Evolutionary conservation across 768 basidiomycete species (phyloP).

Genomic region (Tremella yokohamensis): DNA sequence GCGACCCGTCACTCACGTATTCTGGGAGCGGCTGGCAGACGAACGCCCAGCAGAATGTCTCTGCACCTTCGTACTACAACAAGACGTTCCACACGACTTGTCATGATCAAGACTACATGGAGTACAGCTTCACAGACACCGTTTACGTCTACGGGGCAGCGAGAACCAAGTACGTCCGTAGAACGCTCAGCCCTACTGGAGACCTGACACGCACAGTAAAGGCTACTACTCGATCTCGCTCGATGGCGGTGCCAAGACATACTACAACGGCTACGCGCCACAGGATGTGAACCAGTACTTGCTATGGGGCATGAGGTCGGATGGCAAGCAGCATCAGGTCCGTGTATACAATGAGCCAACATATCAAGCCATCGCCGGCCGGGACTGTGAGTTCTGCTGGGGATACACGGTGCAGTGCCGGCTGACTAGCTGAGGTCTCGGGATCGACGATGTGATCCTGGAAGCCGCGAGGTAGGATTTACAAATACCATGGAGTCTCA

Average conservation of each 20-base stretch:
- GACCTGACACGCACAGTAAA: neutral
- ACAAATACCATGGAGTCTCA: no score
- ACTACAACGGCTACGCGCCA: constrained; percentile 2
- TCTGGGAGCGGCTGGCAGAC: neutral
- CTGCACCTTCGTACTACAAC: neutral
- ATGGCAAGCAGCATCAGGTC: neutral
- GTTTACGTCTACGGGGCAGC: neutral
- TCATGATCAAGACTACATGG: constrained; percentile 1
- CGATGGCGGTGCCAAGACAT: neutral
- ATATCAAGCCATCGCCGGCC: neutral
- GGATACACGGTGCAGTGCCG: neutral
- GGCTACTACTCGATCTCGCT: neutral
- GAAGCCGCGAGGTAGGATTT: neutral
- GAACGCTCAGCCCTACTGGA: neutral
- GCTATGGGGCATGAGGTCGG: constrained; percentile 1
- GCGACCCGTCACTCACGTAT: neutral
- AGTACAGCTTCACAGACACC: constrained; percentile 1
- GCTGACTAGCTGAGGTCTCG: neutral
- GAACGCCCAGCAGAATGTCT: neutral
- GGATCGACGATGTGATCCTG: neutral
- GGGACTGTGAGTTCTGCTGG: neutral
- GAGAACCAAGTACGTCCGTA: neutral
- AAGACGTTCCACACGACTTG: neutral
- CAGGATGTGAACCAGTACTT: neutral
- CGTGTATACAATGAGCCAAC: constrained; percentile 4